Conservation (phyloP, 1,284 basidiomycete genomes). For the Leccinum huronense region DNA sequence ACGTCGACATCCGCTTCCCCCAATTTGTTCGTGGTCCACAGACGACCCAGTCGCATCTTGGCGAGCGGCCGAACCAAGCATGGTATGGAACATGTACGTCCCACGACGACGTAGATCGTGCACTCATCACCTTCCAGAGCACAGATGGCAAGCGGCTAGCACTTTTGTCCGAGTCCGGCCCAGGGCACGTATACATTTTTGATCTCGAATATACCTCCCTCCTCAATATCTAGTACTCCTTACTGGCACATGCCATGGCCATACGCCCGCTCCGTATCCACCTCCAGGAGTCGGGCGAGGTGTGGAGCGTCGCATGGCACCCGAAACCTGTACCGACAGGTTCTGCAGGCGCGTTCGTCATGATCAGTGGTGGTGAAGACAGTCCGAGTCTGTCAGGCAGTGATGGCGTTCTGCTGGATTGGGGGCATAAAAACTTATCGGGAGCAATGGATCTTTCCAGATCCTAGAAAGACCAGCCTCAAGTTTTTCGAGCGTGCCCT, state of each 20-base stretch:
- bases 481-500: too few species aligned
- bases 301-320: slow-evolving; percentile 85
- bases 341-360: slow-evolving; percentile 63
- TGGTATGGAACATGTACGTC: slow-evolving; percentile 79
- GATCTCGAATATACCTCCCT: slow-evolving; percentile 69
- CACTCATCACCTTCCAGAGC: slow-evolving; percentile 44
- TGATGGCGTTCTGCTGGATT: too few species aligned
- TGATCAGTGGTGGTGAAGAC: slow-evolving; percentile 68
- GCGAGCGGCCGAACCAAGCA: slow-evolving; percentile 77
- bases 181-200: slow-evolving; percentile 71
- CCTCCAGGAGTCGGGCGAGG: slow-evolving; percentile 75
- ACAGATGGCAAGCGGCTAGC: slow-evolving; percentile 80
- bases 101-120: not conserved
- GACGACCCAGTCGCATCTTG: slow-evolving; percentile 39
- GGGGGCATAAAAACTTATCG: too few species aligned
- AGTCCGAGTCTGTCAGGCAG: too few species aligned
- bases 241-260: slow-evolving; percentile 70
- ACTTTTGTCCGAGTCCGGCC: slow-evolving; percentile 72
- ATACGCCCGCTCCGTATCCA: slow-evolving; percentile 78
- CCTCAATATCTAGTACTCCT: slow-evolving; percentile 62
- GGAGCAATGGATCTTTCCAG: too few species aligned
- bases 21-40: slow-evolving; percentile 61
- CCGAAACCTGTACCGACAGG: slow-evolving; percentile 57
- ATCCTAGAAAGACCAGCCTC: too few species aligned
- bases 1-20: slow-evolving; percentile 60